These are phyloP conservation scores for Pseudogymnoascus sp. DNA, from an alignment of 2,329 filamentous ascomycete species.

Conservation along the genomic window DNA sequence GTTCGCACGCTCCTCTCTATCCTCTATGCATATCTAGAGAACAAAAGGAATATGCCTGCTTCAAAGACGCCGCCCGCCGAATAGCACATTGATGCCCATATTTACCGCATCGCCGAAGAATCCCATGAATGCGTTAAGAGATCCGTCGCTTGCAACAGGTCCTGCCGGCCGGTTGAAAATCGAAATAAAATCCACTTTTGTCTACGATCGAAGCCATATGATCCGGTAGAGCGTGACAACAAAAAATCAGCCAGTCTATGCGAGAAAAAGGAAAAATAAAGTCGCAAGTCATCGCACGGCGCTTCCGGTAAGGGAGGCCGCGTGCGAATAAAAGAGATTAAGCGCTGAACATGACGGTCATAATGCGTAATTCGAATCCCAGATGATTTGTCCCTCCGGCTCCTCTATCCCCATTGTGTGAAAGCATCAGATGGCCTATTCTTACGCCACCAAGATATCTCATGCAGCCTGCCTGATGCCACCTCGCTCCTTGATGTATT, in stretches of 20 bases:
- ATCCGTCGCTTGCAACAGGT: conserved; percentile 5
- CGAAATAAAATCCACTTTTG: conserved; percentile 12
- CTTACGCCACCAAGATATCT: conserved; percentile 15
- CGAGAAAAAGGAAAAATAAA: background rate
- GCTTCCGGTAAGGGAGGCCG: background rate
- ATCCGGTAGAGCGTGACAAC: conserved; percentile 5
- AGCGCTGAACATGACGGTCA: conserved; percentile 12
- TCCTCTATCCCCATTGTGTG: conserved; percentile 10
- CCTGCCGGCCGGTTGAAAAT: conserved; percentile 1
- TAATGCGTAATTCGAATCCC: conserved; percentile 11
- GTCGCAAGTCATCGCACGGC: background rate
- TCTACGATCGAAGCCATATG: conserved; percentile 10
- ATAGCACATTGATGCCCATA: conserved; percentile 8
- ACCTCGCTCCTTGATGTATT: conserved; percentile 28
- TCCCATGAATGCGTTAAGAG: conserved; percentile 10
- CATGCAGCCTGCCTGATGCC: conserved; percentile 24
- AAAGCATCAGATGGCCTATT: conserved; percentile 9
- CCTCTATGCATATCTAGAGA: conserved; percentile 6
- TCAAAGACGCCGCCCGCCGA: conserved; percentile 9
- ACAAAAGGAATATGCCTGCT: conserved; percentile 10
- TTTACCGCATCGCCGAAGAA: conserved; percentile 9
- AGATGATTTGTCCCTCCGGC: conserved; percentile 7
- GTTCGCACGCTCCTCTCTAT: conserved; percentile 8
- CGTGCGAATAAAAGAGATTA: conserved; percentile 1
- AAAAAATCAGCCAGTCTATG: conserved; percentile 8